Conservation (phyloP, 345 rosid species). For the Carallia pectinifolia region DNA sequence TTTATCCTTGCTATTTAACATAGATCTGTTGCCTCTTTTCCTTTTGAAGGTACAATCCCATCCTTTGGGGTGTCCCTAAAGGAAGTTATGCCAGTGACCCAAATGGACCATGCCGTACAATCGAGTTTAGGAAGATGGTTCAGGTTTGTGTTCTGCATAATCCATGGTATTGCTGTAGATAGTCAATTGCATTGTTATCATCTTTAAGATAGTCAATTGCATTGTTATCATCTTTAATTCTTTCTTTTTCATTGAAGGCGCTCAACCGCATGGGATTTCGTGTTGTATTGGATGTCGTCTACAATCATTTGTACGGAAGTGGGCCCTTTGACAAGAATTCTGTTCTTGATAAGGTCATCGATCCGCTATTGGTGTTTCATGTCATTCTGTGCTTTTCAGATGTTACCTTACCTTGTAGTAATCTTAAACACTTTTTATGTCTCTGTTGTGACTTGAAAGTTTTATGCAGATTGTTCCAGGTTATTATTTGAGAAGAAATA, state of each 20-base stretch:
- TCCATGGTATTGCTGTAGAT: background rate
- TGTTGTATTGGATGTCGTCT: constrained; percentile 88
- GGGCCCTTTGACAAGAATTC: constrained; percentile 78
- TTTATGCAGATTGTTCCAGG: constrained; percentile 88
- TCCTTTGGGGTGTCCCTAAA: constrained; percentile 94
- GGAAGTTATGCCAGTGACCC: constrained; percentile 94
- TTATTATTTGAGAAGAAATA: constrained; percentile 86
- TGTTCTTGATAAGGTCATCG: constrained; percentile 82
- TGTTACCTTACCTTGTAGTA: constrained; percentile 4
- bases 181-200: background rate
- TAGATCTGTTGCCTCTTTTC: constrained; percentile 15
- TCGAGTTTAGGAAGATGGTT: constrained; percentile 92
- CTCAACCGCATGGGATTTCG: constrained; percentile 62
- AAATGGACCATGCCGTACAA: constrained; percentile 61
- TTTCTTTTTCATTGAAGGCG: constrained; percentile 46
- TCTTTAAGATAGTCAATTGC: background rate
- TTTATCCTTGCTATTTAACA: background rate
- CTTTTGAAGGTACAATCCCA: constrained; percentile 81
- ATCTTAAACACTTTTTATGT: too few relatives aligned
- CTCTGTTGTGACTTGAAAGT: constrained; percentile 10
- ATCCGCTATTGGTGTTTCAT: constrained; percentile 3
- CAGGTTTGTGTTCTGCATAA: constrained; percentile 48
- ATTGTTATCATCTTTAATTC: constrained; percentile 1
- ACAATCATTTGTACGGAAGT: constrained; percentile 86
- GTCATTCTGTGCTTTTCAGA: constrained; percentile 2